Conservation (phyloP, 257 asterid genomes). For the Salvia rosmarinus region DNA sequence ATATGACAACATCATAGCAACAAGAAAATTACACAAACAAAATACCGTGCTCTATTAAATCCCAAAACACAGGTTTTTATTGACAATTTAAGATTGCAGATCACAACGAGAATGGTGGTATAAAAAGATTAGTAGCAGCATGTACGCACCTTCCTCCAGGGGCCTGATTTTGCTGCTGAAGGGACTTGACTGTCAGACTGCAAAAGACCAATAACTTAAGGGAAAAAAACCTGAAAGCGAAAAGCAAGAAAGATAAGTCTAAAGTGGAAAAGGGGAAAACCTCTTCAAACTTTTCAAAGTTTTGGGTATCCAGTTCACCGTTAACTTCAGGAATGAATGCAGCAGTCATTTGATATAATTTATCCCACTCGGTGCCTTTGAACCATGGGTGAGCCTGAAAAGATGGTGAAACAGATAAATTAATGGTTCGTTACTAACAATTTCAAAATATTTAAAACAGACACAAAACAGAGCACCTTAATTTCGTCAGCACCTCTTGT, state of each 20-base stretch:
- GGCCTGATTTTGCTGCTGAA: constrained; percentile 82
- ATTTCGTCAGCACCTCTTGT: constrained; percentile 92
- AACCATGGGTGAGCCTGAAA: constrained; percentile 94
- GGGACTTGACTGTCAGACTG: constrained; percentile 74
- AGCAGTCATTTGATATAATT: constrained; percentile 85
- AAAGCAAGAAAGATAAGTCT: constrained; percentile 19
- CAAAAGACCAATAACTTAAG: constrained; percentile 35
- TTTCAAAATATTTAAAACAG: constrained; percentile 22
- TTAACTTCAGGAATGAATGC: constrained; percentile 96
- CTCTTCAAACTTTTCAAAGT: constrained; percentile 98
- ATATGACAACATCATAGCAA: neutral
- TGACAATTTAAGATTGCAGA: neutral
- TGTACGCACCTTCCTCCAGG: constrained; percentile 95
- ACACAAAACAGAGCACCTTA: constrained; percentile 55
- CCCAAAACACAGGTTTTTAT: too few species aligned
- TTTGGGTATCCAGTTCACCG: constrained; percentile 94
- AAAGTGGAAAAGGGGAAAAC: constrained; percentile 43
- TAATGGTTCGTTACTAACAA: constrained; percentile 6
- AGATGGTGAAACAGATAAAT: constrained; percentile 34
- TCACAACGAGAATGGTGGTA: constrained; percentile 1
- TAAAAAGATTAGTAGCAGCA: constrained; percentile 18
- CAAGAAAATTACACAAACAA: neutral
- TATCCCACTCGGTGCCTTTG: constrained; percentile 81
- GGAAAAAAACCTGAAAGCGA: constrained; percentile 6
- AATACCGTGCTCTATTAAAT: neutral